Percentiles rank a stretch among this genome's conserved stretches.
Evolutionary conservation across 495 filamentous ascomycete genomes (phyloP).

Genomic region (Terfezia boudieri): DNA sequence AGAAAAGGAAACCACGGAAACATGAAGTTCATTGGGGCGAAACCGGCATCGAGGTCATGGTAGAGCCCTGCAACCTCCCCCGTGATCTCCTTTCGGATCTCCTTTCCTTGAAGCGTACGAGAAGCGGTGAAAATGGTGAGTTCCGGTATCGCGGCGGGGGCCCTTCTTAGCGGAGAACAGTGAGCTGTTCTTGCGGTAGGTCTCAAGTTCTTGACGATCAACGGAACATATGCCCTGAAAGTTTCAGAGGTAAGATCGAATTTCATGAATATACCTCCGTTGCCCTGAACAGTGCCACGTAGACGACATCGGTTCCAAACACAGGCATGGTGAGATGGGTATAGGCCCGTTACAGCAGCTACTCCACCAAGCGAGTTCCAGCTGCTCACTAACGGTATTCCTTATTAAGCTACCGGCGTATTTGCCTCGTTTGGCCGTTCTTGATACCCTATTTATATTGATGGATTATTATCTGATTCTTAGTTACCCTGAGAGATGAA

Average conservation of each 20-base stretch:
- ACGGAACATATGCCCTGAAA: constrained; percentile 53
- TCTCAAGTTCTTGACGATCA: constrained; percentile 54
- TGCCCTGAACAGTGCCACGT: not conserved
- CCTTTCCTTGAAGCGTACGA: constrained; percentile 56
- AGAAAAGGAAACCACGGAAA: constrained; percentile 68
- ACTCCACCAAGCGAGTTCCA: too few species aligned
- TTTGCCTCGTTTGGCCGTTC: too few species aligned
- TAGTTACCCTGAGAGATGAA: too few species aligned
- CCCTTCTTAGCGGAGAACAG: constrained; percentile 47
- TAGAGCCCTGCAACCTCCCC: constrained; percentile 50
- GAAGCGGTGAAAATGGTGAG: constrained; percentile 72
- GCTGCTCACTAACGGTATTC: too few species aligned
- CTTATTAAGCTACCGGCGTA: too few species aligned
- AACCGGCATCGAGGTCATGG: constrained; percentile 70
- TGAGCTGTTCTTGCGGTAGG: constrained; percentile 40
- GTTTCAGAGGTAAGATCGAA: constrained; percentile 56
- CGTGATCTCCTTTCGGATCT: constrained; percentile 54
- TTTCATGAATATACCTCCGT: constrained; percentile 39
- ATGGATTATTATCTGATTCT: too few species aligned
- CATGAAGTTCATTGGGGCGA: constrained; percentile 66
- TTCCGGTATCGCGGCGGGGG: constrained; percentile 45
- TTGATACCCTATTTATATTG: too few species aligned
- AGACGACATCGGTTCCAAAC: constrained; percentile 63
- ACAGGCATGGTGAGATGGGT: constrained; percentile 62
- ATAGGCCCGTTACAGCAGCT: constrained; percentile 29